phyloP scores from a whole-genome alignment of 139 green algal genomes.

The Tetraselmis chui region DNA sequence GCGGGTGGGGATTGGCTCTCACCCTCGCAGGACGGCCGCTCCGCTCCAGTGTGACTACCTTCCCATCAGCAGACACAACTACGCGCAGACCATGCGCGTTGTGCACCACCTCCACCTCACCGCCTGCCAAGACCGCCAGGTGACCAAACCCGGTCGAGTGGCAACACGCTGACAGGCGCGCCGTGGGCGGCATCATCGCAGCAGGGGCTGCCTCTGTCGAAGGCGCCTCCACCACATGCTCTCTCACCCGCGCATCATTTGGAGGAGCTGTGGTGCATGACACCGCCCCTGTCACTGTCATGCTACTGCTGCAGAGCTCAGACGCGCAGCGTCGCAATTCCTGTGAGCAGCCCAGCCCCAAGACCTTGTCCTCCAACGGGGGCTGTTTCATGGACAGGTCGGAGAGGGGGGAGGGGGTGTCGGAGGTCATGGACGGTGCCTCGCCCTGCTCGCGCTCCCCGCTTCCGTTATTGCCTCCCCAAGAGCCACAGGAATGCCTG shows the following conservation, averaged over 20 bases:
- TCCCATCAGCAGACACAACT: neutral
- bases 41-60: neutral
- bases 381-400: too few species aligned
- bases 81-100: neutral
- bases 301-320: neutral
- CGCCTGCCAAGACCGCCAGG: neutral
- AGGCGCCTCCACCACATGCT: too few species aligned
- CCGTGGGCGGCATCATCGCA: neutral
- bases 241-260: too few species aligned
- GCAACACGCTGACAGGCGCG: neutral
- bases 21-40: neutral
- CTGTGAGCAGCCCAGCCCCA: neutral
- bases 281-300: neutral
- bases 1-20: neutral
- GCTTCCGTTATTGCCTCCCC: too few species aligned
- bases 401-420: too few species aligned
- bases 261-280: too few species aligned
- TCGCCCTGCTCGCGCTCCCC: too few species aligned
- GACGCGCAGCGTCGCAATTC: neutral
- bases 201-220: too few species aligned
- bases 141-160: neutral
- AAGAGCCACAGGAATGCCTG: too few species aligned
- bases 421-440: too few species aligned
- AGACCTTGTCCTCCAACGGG: neutral
- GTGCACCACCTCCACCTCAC: neutral